Percentiles rank a stretch among this genome's conserved stretches.
Conservation (phyloP, 108 stramenopile species). For the Cyclostephanos invisitatus region DNA sequence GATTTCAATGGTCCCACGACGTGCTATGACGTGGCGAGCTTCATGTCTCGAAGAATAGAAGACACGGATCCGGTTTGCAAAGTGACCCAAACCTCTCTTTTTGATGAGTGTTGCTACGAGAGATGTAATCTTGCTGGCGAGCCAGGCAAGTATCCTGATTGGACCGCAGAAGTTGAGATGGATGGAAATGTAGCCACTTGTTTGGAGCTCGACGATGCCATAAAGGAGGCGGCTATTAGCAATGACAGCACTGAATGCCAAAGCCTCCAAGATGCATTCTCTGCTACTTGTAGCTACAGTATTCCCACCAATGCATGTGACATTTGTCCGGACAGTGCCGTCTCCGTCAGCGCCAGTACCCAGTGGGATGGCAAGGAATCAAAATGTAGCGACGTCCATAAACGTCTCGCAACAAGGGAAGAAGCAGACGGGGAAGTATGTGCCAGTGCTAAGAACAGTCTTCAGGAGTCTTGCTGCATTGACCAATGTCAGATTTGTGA, state of each 20-base stretch:
- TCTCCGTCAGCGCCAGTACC: conserved; percentile 26
- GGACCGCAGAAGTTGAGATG: conserved; percentile 48
- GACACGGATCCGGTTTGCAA: conserved; percentile 41
- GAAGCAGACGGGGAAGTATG: conserved; percentile 39
- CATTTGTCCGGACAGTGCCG: conserved; percentile 44
- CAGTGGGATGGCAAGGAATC: conserved; percentile 33
- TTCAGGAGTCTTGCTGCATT: conserved; percentile 36
- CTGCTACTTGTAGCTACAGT: conserved; percentile 37
- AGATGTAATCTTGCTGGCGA: conserved; percentile 33
- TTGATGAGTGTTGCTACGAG: conserved; percentile 46
- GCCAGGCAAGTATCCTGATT: conserved; percentile 45
- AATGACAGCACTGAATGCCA: conserved; percentile 36
- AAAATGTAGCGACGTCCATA: conserved; percentile 37
- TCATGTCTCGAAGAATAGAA: conserved; percentile 42
- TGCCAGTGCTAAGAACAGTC: conserved; percentile 29
- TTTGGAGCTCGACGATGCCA: conserved; percentile 43
- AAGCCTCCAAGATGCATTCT: conserved; percentile 41
- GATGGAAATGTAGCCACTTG: conserved; percentile 45
- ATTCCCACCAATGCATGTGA: conserved; percentile 45
- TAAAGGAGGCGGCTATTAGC: conserved; percentile 41
- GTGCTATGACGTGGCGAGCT: conserved; percentile 42
- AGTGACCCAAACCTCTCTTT: conserved; percentile 39
- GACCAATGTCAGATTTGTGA: conserved; percentile 47
- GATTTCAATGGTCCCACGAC: conserved; percentile 53
- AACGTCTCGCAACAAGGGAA: conserved; percentile 32